A percentile compares a stretch with the other conserved stretches of the same genome.
These are phyloP conservation scores for Rubia balearica DNA, from an alignment of 305 asterid species.

Conservation along the genomic window DNA sequence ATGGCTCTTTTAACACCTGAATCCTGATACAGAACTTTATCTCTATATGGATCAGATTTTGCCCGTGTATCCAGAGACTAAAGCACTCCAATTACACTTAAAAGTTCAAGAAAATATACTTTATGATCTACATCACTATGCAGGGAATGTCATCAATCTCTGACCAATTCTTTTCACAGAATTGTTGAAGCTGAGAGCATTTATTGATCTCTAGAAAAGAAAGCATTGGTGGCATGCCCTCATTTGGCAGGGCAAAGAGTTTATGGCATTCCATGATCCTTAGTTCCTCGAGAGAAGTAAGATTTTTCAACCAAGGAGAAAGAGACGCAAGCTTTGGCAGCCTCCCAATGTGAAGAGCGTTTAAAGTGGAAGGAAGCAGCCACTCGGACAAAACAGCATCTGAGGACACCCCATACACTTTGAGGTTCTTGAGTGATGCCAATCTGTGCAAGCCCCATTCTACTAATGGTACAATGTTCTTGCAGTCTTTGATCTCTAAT, in stretches of 20 bases:
- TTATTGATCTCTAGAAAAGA: constrained; percentile 38
- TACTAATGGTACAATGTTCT: constrained; percentile 29
- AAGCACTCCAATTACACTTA: no score
- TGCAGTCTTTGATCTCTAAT: constrained; percentile 32
- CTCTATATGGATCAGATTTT: no score
- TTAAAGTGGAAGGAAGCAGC: constrained; percentile 39
- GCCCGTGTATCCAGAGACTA: no score
- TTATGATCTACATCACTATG: constrained; percentile 32
- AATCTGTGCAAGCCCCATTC: constrained; percentile 45
- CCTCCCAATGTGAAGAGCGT: constrained; percentile 31
- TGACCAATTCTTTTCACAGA: constrained; percentile 29
- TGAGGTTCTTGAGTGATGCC: constrained; percentile 36
- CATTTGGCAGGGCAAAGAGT: constrained; percentile 29
- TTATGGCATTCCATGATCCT: constrained; percentile 35
- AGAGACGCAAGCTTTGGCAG: constrained; percentile 32
- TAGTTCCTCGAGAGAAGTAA: constrained; percentile 40
- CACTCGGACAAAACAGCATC: constrained; percentile 29
- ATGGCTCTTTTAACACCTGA: no score
- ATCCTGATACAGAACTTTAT: no score
- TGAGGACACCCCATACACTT: constrained; percentile 23
- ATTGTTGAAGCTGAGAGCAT: constrained; percentile 34
- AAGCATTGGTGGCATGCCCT: constrained; percentile 39
- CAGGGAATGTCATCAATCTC: constrained; percentile 45
- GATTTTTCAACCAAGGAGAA: constrained; percentile 43
- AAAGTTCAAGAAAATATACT: neutral